Conservation (phyloP, 805 yeast genomes). For the Saccharomycopsis malanga region DNA sequence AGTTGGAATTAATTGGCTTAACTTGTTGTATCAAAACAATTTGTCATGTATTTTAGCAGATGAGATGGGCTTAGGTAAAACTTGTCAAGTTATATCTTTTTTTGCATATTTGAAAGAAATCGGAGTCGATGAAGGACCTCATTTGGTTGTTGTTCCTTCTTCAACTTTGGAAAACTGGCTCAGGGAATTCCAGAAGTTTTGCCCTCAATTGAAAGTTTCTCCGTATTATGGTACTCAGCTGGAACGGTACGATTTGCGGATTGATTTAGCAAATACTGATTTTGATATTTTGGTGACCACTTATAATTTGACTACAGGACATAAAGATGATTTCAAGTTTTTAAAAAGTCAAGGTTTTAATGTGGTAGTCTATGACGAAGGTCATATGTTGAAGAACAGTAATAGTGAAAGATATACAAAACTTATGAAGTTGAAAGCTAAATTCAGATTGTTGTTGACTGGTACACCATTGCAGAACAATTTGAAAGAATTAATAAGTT, state of each 20-base stretch:
- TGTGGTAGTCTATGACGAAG: conserved; percentile 92
- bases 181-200: conserved; percentile 84
- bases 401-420: conserved; percentile 79
- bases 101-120: conserved; percentile 73
- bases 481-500: conserved; percentile 79
- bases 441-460: conserved; percentile 80
- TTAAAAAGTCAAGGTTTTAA: conserved; percentile 70
- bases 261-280: conserved; percentile 46
- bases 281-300: conserved; percentile 94
- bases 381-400: conserved; percentile 92
- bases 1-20: conserved; percentile 95
- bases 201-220: conserved; percentile 74
- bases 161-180: conserved; percentile 97
- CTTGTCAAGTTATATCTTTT: conserved; percentile 92
- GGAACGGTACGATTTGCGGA: conserved; percentile 81
- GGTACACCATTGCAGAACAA: conserved; percentile 98
- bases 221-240: conserved; percentile 88
- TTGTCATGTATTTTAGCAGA: conserved; percentile 94
- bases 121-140: conserved; percentile 66
- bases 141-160: conserved; percentile 90
- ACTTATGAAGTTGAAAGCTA: conserved; percentile 75
- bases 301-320: conserved; percentile 84
- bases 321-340: conserved; percentile 74
- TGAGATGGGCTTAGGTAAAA: conserved; percentile 98
- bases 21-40: conserved; percentile 64